These are phyloP conservation scores for Cryptococcus hybrid DNA, from an alignment of 1,284 basidiomycete genomes.

Conservation along the genomic window DNA sequence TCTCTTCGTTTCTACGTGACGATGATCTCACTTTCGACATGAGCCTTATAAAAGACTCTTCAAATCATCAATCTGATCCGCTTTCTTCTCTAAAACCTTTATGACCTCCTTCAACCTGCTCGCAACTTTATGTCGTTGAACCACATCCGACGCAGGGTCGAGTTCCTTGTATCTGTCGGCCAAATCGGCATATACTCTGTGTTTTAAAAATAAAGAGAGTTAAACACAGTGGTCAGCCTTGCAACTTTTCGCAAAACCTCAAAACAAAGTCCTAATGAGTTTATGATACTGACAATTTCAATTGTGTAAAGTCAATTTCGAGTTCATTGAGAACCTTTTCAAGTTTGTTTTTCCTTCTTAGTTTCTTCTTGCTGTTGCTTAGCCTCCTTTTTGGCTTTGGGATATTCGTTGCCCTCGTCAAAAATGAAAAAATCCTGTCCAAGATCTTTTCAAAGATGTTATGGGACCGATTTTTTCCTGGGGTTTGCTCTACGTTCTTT, in stretches of 20 bases:
- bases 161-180: slow-evolving; percentile 86
- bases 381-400: too few relatives aligned
- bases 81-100: slow-evolving; percentile 83
- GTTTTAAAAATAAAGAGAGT: neutral
- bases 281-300: slow-evolving; percentile 64
- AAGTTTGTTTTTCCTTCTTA: slow-evolving; percentile 7
- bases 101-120: slow-evolving; percentile 84
- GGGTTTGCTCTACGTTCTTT: too few relatives aligned
- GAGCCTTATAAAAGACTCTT: neutral
- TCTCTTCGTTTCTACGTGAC: too few relatives aligned
- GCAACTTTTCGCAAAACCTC: too few relatives aligned
- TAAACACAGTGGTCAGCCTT: too few relatives aligned
- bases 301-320: slow-evolving; percentile 86
- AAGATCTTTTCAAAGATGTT: too few relatives aligned
- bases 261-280: neutral
- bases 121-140: slow-evolving; percentile 74
- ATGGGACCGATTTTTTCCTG: too few relatives aligned
- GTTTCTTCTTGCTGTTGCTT: too few relatives aligned
- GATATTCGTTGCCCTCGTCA: too few relatives aligned
- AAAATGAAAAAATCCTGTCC: too few relatives aligned
- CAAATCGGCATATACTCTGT: slow-evolving; percentile 78
- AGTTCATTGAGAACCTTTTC: slow-evolving; percentile 70
- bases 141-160: slow-evolving; percentile 73
- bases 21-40: neutral
- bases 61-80: slow-evolving; percentile 80